Conservation (phyloP, 2,329 filamentous ascomycete genomes). For the Sarocladiaceae sp. region DNA sequence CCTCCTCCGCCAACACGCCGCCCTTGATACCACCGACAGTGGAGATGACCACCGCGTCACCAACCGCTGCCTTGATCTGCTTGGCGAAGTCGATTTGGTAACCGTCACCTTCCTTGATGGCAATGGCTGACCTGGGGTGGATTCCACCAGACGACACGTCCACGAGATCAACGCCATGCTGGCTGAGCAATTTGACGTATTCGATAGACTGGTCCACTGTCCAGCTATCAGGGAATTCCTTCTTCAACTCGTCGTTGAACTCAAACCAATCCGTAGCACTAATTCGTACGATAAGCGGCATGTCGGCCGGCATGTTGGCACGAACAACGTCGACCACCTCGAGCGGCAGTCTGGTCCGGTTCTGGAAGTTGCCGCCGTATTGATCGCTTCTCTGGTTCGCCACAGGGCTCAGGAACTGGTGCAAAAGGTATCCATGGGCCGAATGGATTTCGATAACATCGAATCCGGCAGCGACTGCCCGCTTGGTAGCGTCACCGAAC, state of each 20-base stretch:
- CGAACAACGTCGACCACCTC: slow-evolving; percentile 62
- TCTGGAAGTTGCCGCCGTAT: slow-evolving; percentile 65
- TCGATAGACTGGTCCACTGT: slow-evolving; percentile 55
- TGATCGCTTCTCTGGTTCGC: slow-evolving; percentile 61
- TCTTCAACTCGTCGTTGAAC: slow-evolving; percentile 42
- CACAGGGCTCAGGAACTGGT: slow-evolving; percentile 63
- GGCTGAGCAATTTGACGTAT: slow-evolving; percentile 53
- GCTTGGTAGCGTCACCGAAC: slow-evolving; percentile 64
- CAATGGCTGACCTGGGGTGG: slow-evolving; percentile 40
- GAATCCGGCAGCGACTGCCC: slow-evolving; percentile 52
- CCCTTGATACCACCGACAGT: slow-evolving; percentile 36
- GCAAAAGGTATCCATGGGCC: slow-evolving; percentile 72
- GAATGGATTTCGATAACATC: slow-evolving; percentile 65
- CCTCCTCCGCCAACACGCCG: slow-evolving; percentile 31
- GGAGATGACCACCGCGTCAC: slow-evolving; percentile 53
- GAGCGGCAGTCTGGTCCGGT: slow-evolving; percentile 60
- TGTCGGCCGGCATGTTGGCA: slow-evolving; percentile 54
- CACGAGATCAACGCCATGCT: slow-evolving; percentile 63
- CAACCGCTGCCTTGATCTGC: slow-evolving; percentile 61
- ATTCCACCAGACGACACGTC: slow-evolving; percentile 64
- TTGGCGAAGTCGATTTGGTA: slow-evolving; percentile 66
- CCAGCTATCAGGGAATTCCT: slow-evolving; percentile 50
- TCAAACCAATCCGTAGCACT: slow-evolving; percentile 70
- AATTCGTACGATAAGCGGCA: slow-evolving; percentile 69
- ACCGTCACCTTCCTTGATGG: slow-evolving; percentile 47